Base-by-base conservation (phyloP, 108 stramenopile genomes). In the Schizochytrium sp. region DNA sequence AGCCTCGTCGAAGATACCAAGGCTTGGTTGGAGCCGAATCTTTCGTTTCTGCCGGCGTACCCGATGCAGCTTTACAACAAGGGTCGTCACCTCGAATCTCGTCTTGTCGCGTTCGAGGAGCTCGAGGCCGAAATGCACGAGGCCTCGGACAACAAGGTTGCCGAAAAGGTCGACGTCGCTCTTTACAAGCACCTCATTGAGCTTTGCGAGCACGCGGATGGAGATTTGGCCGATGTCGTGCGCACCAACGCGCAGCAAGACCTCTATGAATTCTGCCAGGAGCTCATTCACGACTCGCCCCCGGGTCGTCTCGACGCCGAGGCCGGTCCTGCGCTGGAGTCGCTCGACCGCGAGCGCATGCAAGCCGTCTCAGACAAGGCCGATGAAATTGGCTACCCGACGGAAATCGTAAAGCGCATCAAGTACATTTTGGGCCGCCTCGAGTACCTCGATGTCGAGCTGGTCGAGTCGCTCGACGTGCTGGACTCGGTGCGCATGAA, bases 111-210 rank as follows among this genome's bases (percentile, higher is more conserved):
- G 16, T 83, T n/a, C 16, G 76, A 83, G 28, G 76, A 47, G 19
- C 51, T 83, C 25, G 48, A 83, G 28, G 76, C 76, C 45, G 76
- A 83, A 34, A 83, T 83, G 76, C 48, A 83, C 48, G 51, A 53
- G 0, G 48, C 48, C 51, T 14, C 76, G 25, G 76, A 83, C 16
- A 45, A 23, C 51, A 83, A 53, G 51, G 18, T 6, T 12, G 23
- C 76, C 25, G 48, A 12, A 6, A 45, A 83, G 16, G 76, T 83
- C 6, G 48, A 83, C 25, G 76, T 83, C 28, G 76, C 45, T 6
- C 76, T 83, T 45, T 83, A 83, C 51, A 83, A 83, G 76, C 48
- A 83, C 51, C 76, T 83, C 51, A 83, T 83, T 83, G 76, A 83
- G 16, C 45, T 83, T 12, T 83, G 76, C 51, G 51, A 83, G 76